phyloP scores from a whole-genome alignment of 108 stramenopile species.

The Discostella stelligeroides region DNA sequence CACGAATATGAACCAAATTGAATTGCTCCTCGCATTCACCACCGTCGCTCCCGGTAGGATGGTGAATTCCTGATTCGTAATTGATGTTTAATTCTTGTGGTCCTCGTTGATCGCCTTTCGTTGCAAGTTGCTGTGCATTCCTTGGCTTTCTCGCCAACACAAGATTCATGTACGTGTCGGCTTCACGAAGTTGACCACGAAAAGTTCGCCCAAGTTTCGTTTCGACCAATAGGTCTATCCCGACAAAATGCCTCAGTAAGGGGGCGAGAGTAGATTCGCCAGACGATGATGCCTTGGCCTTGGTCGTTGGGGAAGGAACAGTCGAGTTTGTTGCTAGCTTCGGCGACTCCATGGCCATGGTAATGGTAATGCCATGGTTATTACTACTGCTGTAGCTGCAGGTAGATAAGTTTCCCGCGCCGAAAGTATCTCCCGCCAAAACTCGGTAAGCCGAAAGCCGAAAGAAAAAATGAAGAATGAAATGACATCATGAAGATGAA shows the following conservation, averaged over 20 bases:
- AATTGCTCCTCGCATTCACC: slow-evolving; percentile 15
- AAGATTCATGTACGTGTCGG: slow-evolving; percentile 80
- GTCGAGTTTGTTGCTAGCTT: background rate
- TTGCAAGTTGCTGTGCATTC: background rate
- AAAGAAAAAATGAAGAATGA: too few species aligned
- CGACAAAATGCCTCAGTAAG: slow-evolving; percentile 63
- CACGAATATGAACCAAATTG: slow-evolving; percentile 61
- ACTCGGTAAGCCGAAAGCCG: too few species aligned
- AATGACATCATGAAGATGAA: too few species aligned
- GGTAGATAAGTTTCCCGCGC: too few species aligned
- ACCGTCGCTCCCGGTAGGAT: background rate
- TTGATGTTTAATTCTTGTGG: background rate
- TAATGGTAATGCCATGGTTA: too few species aligned
- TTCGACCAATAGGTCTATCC: slow-evolving; percentile 69
- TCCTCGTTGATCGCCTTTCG: background rate
- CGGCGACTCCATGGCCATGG: background rate
- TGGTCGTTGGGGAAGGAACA: background rate
- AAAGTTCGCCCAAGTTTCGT: slow-evolving; percentile 68
- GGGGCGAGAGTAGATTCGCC: slow-evolving; percentile 38
- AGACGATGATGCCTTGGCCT: background rate
- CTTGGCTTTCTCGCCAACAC: slow-evolving; percentile 31
- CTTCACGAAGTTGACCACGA: slow-evolving; percentile 53
- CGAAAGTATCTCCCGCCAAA: too few species aligned
- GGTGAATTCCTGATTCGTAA: background rate
- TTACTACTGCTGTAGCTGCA: too few species aligned